Evolutionary conservation across 768 basidiomycete species (phyloP).

Genomic region (Tephrocybe sp.): DNA sequence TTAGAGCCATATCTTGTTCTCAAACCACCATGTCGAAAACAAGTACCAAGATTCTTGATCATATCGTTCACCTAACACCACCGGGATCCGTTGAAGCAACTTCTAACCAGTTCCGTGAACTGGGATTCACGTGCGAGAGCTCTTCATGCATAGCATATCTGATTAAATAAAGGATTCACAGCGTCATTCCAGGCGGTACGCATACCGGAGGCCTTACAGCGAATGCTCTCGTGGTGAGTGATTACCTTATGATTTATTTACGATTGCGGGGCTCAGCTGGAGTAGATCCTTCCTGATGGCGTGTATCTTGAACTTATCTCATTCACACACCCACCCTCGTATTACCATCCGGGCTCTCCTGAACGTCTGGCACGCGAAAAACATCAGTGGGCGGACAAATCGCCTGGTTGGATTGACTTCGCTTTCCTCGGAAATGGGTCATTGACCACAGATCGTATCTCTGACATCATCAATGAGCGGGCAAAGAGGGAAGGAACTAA

Average conservation of each 20-base stretch:
- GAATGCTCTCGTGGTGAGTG: slow-evolving; percentile 62
- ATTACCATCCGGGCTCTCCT: slow-evolving; percentile 54
- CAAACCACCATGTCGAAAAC: neutral
- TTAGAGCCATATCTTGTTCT: neutral
- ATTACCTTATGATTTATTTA: too few relatives aligned
- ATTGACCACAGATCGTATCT: slow-evolving; percentile 36
- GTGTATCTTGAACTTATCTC: slow-evolving; percentile 70
- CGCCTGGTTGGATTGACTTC: slow-evolving; percentile 69
- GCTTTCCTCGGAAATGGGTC: slow-evolving; percentile 58
- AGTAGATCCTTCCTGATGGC: slow-evolving; percentile 55
- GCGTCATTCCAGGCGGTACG: slow-evolving; percentile 66
- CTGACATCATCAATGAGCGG: slow-evolving; percentile 55
- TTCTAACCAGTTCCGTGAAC: slow-evolving; percentile 50
- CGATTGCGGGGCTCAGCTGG: too few relatives aligned
- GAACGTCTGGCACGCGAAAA: slow-evolving; percentile 41
- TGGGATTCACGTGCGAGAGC: slow-evolving; percentile 63
- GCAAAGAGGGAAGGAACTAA: slow-evolving; percentile 36
- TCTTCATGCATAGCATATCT: neutral
- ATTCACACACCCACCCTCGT: slow-evolving; percentile 54
- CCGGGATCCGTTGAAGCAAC: slow-evolving; percentile 54
- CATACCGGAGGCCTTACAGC: slow-evolving; percentile 64
- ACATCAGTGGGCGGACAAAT: slow-evolving; percentile 54
- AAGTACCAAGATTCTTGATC: slow-evolving; percentile 51
- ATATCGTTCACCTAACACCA: slow-evolving; percentile 72
- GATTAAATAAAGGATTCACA: slow-evolving; percentile 23